These are phyloP conservation scores for Rhizopus microsporus DNA, from an alignment of 371 early-diverging fungal species.

Conservation along the genomic window DNA sequence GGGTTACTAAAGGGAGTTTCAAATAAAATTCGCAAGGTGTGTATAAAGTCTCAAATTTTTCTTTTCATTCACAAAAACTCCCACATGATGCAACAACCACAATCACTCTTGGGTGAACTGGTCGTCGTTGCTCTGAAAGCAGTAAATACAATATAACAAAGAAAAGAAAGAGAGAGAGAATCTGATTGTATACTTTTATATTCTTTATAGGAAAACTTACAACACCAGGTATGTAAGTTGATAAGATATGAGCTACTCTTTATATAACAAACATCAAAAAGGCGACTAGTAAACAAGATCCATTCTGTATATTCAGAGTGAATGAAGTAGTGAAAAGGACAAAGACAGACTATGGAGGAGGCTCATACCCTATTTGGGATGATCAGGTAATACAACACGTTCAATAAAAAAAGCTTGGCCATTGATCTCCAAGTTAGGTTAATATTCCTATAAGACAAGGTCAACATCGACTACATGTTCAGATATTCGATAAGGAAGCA, in stretches of 20 bases:
- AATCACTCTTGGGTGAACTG: slow-evolving; percentile 17
- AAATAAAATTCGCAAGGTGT: neutral
- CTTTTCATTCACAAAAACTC: neutral
- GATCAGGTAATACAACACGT: slow-evolving; percentile 22
- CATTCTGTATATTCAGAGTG: slow-evolving; percentile 29
- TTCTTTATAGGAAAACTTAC: slow-evolving; percentile 21
- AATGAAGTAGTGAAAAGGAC: slow-evolving; percentile 21
- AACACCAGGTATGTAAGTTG: slow-evolving; percentile 21
- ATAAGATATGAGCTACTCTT: neutral
- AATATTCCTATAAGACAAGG: slow-evolving; percentile 26
- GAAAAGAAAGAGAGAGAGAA: neutral
- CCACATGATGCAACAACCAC: neutral
- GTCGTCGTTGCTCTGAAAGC: slow-evolving; percentile 33
- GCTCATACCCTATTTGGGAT: slow-evolving; percentile 32
- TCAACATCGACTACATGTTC: slow-evolving; percentile 20
- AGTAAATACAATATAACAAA: slow-evolving; percentile 11
- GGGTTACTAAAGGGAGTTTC: neutral
- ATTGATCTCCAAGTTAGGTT: slow-evolving; percentile 6
- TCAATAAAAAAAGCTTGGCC: neutral
- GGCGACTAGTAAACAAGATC: slow-evolving; percentile 22
- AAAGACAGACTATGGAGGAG: slow-evolving; percentile 25
- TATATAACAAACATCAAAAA: neutral
- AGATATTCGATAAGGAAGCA: slow-evolving; percentile 32
- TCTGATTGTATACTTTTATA: neutral
- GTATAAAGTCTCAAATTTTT: neutral